These are phyloP conservation scores for Scheffersomyces cryptocercus DNA, from an alignment of 1,139 yeast species.

Conservation along the genomic window DNA sequence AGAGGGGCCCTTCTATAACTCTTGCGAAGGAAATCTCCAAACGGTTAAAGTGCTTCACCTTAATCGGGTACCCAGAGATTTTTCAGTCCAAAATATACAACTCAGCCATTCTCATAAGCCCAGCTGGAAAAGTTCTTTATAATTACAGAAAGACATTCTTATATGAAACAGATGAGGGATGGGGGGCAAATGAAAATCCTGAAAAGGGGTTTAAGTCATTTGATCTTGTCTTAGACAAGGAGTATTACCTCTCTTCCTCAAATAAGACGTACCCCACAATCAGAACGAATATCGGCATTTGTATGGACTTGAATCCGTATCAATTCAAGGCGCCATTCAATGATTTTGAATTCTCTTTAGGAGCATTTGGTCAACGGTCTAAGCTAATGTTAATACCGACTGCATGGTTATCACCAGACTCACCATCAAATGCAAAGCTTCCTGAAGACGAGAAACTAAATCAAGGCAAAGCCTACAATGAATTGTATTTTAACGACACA, in stretches of 20 bases:
- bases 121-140: slow-evolving; percentile 57
- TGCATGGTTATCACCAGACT: slow-evolving; percentile 76
- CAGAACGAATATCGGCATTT: slow-evolving; percentile 72
- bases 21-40: slow-evolving; percentile 61
- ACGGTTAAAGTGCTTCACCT: slow-evolving; percentile 60
- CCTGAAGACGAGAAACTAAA: slow-evolving; percentile 12
- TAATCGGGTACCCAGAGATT: slow-evolving; percentile 81
- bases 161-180: slow-evolving; percentile 74
- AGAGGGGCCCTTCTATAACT: slow-evolving; percentile 46
- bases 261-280: slow-evolving; percentile 15
- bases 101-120: slow-evolving; percentile 66
- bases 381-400: slow-evolving; percentile 73
- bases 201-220: slow-evolving; percentile 46
- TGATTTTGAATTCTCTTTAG: slow-evolving; percentile 67
- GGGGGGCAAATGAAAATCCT: slow-evolving; percentile 81
- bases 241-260: slow-evolving; percentile 18
- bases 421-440: slow-evolving; percentile 40
- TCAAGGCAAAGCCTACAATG: slow-evolving; percentile 9
- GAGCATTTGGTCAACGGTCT: slow-evolving; percentile 49
- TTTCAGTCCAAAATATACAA: slow-evolving; percentile 51
- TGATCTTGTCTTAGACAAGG: slow-evolving; percentile 35
- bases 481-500: slow-evolving; percentile 1
- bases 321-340: slow-evolving; percentile 78
- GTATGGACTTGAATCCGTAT: slow-evolving; percentile 93
- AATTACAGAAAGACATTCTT: slow-evolving; percentile 79